These are phyloP conservation scores for Lizonia empirigonia DNA, from an alignment of 2,329 filamentous ascomycete genomes.

Conservation along the genomic window DNA sequence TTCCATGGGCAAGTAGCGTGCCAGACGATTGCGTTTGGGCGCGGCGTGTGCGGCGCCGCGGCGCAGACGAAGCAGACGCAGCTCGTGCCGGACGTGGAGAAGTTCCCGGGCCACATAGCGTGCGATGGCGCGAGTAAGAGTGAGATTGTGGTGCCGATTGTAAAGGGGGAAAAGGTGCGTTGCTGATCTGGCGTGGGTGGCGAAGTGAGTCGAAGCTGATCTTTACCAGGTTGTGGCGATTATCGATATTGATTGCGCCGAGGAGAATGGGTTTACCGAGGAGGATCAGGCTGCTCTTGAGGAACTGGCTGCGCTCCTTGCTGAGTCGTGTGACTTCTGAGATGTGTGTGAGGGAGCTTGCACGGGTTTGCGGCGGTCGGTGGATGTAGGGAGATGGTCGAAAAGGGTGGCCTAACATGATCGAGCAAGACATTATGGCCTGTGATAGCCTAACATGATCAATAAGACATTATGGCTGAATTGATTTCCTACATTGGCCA, in stretches of 20 bases:
- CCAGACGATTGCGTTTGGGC: slow-evolving; percentile 74
- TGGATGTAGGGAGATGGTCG: not conserved
- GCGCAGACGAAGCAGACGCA: slow-evolving; percentile 67
- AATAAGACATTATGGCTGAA: slow-evolving; percentile 17
- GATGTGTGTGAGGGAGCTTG: not conserved
- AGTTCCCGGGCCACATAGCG: slow-evolving; percentile 80
- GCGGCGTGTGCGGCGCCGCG: slow-evolving; percentile 76
- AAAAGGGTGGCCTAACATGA: slow-evolving; percentile 15
- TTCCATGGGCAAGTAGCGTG: slow-evolving; percentile 82
- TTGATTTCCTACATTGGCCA: not conserved
- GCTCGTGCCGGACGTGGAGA: slow-evolving; percentile 70
- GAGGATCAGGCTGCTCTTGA: slow-evolving; percentile 71
- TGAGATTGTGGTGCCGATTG: slow-evolving; percentile 80
- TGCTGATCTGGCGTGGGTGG: not conserved
- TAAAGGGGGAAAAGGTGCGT: slow-evolving; percentile 56
- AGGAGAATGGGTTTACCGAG: slow-evolving; percentile 69
- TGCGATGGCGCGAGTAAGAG: slow-evolving; percentile 77
- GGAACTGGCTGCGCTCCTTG: slow-evolving; percentile 55
- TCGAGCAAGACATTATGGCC: slow-evolving; percentile 17
- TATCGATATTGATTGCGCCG: slow-evolving; percentile 79
- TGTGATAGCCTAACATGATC: slow-evolving; percentile 17
- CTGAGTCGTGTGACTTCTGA: slow-evolving; percentile 43
- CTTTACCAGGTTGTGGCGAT: slow-evolving; percentile 66
- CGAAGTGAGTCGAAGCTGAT: slow-evolving; percentile 31
- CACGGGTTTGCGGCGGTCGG: not conserved